A percentile compares a stretch with the other conserved stretches of the same genome.
These are phyloP conservation scores for Postia placenta DNA, from an alignment of 768 basidiomycete genomes.

Conservation along the genomic window DNA sequence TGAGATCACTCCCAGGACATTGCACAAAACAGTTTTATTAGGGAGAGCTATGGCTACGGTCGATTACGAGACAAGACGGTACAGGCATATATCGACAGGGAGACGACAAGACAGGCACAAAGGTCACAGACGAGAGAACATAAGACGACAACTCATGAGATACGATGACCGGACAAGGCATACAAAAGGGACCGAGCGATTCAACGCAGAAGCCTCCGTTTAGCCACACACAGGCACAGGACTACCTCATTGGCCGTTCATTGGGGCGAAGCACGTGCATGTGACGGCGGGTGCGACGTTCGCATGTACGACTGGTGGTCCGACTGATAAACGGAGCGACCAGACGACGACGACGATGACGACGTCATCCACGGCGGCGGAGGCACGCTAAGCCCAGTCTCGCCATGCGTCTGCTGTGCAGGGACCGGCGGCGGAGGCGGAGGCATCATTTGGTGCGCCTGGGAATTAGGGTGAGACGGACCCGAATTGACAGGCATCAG, in stretches of 20 bases:
- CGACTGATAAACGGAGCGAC: constrained; percentile 8
- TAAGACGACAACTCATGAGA: neutral
- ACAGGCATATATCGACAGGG: too few relatives aligned
- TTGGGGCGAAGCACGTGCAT: constrained; percentile 30
- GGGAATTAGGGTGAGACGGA: constrained; percentile 4
- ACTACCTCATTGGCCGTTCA: constrained; percentile 7
- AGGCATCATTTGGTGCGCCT: constrained; percentile 18
- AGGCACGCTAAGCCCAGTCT: constrained; percentile 11
- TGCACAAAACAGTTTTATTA: too few relatives aligned
- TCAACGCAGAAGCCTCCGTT: too few relatives aligned
- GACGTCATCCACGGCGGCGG: constrained; percentile 19
- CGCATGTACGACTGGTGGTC: constrained; percentile 45
- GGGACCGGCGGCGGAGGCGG: constrained; percentile 15
- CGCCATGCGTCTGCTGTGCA: constrained; percentile 12
- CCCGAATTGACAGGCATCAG: constrained; percentile 14
- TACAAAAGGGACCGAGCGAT: too few relatives aligned
- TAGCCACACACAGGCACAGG: neutral
- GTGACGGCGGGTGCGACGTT: constrained; percentile 35
- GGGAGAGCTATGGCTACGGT: too few relatives aligned
- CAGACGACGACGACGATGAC: neutral
- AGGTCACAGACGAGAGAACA: constrained; percentile 2
- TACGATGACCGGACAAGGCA: neutral
- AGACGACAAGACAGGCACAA: constrained; percentile 3
- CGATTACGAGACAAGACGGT: too few relatives aligned
- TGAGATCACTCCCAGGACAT: neutral